Evolutionary conservation across 2,329 filamentous ascomycete genomes (phyloP).

Genomic region (Pseudogymnoascus sp.): DNA sequence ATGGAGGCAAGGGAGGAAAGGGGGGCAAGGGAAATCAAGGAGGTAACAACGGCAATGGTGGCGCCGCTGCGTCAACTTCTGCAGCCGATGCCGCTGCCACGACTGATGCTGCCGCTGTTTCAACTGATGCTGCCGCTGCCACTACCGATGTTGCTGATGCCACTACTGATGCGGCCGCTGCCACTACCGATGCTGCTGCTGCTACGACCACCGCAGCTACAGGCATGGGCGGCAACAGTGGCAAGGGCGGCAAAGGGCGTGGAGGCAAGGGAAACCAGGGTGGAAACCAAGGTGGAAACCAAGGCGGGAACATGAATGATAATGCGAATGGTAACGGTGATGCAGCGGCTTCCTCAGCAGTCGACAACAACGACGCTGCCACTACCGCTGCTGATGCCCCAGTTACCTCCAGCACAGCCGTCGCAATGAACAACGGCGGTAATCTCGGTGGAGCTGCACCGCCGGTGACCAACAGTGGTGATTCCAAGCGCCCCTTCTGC

Average conservation of each 20-base stretch:
- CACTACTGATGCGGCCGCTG: slow-evolving; percentile 1
- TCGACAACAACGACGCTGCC: background rate
- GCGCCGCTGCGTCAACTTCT: background rate
- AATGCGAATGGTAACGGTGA: background rate
- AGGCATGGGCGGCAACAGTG: background rate
- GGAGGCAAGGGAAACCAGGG: background rate
- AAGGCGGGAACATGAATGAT: background rate
- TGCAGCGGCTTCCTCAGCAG: background rate
- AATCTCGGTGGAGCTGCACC: slow-evolving; percentile 46
- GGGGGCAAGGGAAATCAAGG: background rate
- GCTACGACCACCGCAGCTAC: background rate
- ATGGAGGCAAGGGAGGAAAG: background rate
- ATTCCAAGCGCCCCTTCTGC: slow-evolving; percentile 44
- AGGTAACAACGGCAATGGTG: background rate
- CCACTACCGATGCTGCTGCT: slow-evolving; percentile 11
- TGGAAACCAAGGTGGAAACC: background rate
- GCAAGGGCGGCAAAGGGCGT: background rate
- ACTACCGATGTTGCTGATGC: background rate
- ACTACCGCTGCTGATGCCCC: background rate
- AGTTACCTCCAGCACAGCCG: background rate
- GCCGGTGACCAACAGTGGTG: slow-evolving; percentile 41
- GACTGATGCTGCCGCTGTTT: slow-evolving; percentile 7
- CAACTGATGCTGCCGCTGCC: background rate
- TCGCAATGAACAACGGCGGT: background rate
- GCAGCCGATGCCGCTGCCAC: slow-evolving; percentile 7